phyloP scores from a whole-genome alignment of 768 basidiomycete genomes.

The Strobilomyces echinocephalus region DNA sequence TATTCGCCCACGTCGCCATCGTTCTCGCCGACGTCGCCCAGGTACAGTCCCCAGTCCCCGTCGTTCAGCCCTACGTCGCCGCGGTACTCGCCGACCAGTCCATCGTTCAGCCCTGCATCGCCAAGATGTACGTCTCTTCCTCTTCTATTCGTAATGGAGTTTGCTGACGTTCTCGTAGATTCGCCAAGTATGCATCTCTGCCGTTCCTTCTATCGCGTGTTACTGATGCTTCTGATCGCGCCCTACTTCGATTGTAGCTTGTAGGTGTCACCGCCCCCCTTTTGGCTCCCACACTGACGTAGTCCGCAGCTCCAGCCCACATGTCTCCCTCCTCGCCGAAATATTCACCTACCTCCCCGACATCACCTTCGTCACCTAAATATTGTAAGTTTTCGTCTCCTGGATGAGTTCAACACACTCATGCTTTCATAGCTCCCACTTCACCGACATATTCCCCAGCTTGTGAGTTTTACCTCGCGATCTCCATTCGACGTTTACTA shows the following conservation, averaged over 20 bases:
- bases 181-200: constrained; percentile 65
- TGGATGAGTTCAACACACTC: constrained; percentile 1
- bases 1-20: constrained; percentile 83
- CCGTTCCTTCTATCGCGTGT: constrained; percentile 1
- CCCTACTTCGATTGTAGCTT: constrained; percentile 41
- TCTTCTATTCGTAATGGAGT: neutral
- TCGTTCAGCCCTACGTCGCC: constrained; percentile 90
- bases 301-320: constrained; percentile 60
- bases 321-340: constrained; percentile 88
- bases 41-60: constrained; percentile 85
- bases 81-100: constrained; percentile 83
- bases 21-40: constrained; percentile 81
- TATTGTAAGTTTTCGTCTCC: constrained; percentile 57
- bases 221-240: constrained; percentile 22
- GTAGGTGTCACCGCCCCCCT: constrained; percentile 39
- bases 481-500: constrained; percentile 1
- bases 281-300: constrained; percentile 3
- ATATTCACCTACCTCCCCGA: constrained; percentile 91
- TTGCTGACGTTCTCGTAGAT: constrained; percentile 39
- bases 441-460: constrained; percentile 86
- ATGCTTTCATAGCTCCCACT: constrained; percentile 58
- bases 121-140: constrained; percentile 63
- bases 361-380: constrained; percentile 88
- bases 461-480: constrained; percentile 47
- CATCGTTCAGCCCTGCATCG: constrained; percentile 91